These are phyloP conservation scores for Entomortierella parvispora DNA, from an alignment of 192 early-diverging fungal species.

Conservation along the genomic window DNA sequence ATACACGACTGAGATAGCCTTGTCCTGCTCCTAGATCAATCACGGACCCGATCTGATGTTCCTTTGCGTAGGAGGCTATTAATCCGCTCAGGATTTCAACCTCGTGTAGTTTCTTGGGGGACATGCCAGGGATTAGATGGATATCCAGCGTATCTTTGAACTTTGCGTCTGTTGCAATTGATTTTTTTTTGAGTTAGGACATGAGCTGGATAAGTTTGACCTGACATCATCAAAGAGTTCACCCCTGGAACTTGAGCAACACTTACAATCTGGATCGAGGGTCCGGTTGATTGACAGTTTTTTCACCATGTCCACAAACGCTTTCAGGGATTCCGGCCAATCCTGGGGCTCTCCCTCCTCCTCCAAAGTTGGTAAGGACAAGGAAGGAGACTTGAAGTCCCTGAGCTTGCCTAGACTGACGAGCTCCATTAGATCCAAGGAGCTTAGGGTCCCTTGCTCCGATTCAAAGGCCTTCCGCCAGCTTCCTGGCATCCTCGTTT, in stretches of 20 bases:
- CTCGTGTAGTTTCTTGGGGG: constrained; percentile 78
- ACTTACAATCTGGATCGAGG: constrained; percentile 42
- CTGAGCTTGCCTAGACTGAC: constrained; percentile 39
- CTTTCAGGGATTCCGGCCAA: constrained; percentile 59
- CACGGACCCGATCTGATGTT: constrained; percentile 56
- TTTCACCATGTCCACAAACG: constrained; percentile 43
- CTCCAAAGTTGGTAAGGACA: not conserved
- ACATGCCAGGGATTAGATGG: constrained; percentile 75
- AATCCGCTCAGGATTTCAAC: constrained; percentile 67
- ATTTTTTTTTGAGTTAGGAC: not conserved
- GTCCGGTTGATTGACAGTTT: constrained; percentile 42
- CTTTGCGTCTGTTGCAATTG: constrained; percentile 19
- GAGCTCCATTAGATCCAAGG: constrained; percentile 43
- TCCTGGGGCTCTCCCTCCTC: constrained; percentile 16
- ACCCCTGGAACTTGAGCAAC: not conserved
- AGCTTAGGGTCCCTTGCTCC: constrained; percentile 27
- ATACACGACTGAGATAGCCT: constrained; percentile 73
- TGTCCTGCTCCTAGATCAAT: constrained; percentile 85
- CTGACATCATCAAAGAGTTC: not conserved
- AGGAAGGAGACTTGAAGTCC: constrained; percentile 19
- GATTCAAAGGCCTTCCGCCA: constrained; percentile 57
- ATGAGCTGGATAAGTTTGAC: not conserved
- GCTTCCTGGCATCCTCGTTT: constrained; percentile 47
- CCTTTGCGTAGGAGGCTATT: constrained; percentile 63
- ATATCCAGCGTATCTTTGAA: constrained; percentile 58